Base-by-base conservation (phyloP, 495 filamentous ascomycete genomes). In the Penicillium robsamsonii region DNA sequence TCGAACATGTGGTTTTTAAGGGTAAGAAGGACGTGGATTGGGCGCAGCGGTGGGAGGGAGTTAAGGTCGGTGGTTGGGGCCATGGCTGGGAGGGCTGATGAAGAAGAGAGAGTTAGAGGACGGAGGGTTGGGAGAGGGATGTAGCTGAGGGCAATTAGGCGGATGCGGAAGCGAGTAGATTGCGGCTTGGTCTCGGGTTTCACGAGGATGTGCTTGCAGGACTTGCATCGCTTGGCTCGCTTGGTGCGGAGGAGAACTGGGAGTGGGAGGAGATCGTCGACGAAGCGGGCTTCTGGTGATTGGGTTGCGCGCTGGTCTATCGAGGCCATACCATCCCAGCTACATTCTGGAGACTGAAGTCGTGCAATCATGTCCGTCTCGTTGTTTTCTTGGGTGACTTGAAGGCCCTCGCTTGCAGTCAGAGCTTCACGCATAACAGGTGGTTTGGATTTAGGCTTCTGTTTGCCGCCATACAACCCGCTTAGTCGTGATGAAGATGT, bases 1-100 rank as follows among this genome's bases (percentile, higher is more conserved):
- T 97, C 94, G 75, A 96, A 97, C 64, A 97, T 84, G 50, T 94
- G 92, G 69, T 98, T 98, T 55, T 86, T 89, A 57, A 97, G 81
- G 2, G 91, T 96, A 37, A 97, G 81, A 20, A 98, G 77, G 64
- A 88, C 90, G 62, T 96, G 92, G 13, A 83, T 83, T 4, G 92
- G 86, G 47, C 82, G 80, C 7, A 88, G 73, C 0, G 91, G 88
- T 7, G 75, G 44, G 10, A 96, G 79, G 7, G 78, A 67, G 56
- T 75, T 66, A 18, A 80, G 72, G 56, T 80, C 76, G 0, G 69
- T 69, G n/a, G 64, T 18, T 27, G 65, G 49, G 31, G 71, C 53
- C 56, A 61, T 42, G 37, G 65, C 54, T 40, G 60, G n/a, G 20
- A 67, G 50, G 15, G 70, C 45, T 7, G 68, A 59, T 9, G 59